Evolutionary conservation across 192 early-diverging fungal species (phyloP).

Genomic region (Gigaspora rosea): DNA sequence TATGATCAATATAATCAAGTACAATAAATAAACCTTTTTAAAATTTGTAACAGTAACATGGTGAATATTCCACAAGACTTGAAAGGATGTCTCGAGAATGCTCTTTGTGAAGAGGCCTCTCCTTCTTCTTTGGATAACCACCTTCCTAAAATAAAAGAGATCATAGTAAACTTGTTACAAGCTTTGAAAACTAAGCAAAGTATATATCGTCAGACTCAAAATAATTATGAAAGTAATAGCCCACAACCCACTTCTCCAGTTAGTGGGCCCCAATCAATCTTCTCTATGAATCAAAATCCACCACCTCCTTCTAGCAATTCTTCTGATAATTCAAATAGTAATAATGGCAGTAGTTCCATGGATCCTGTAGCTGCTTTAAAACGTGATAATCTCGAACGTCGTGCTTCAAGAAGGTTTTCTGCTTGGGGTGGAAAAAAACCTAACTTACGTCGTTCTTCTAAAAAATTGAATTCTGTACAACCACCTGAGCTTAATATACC

Average conservation of each 20-base stretch:
- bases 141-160: conserved; percentile 54
- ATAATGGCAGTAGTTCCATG: background rate
- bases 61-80: conserved; percentile 48
- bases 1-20: too few species aligned
- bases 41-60: conserved; percentile 41
- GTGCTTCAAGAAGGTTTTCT: conserved; percentile 27
- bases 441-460: background rate
- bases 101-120: conserved; percentile 47
- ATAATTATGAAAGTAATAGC: background rate
- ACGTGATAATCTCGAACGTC: conserved; percentile 20
- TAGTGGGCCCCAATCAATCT: too few species aligned
- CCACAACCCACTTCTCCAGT: background rate
- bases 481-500: background rate
- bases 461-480: background rate
- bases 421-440: background rate
- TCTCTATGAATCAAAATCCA: background rate
- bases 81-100: conserved; percentile 46
- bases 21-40: background rate
- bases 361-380: conserved; percentile 31
- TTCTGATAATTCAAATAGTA: background rate
- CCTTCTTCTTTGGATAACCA: conserved; percentile 48
- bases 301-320: background rate
- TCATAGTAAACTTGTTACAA: conserved; percentile 54
- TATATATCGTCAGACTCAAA: conserved; percentile 40
- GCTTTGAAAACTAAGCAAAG: conserved; percentile 56